Percentiles rank a stretch among this genome's conserved stretches.
These are phyloP conservation scores for Limnanthes douglasii DNA, from an alignment of 345 rosid genomes.

Conservation along the genomic window DNA sequence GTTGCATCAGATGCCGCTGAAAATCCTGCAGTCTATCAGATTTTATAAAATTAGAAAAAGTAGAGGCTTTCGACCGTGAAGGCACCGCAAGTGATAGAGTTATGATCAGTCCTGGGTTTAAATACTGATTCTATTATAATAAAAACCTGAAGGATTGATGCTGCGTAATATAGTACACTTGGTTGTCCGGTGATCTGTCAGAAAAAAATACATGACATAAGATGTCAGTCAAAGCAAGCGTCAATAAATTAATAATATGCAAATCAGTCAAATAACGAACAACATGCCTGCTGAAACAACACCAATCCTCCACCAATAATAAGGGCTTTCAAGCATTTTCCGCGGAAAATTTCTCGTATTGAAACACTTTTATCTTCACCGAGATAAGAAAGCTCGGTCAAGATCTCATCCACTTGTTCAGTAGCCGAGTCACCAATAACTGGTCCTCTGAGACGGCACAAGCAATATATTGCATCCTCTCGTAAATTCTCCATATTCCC, in stretches of 20 bases:
- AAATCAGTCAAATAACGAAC: no score
- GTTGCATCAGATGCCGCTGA: conserved; percentile 97
- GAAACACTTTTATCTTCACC: conserved; percentile 58
- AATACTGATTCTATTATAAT: conserved; percentile 3
- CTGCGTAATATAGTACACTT: conserved; percentile 92
- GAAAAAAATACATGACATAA: conserved; percentile 6
- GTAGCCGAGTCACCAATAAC: conserved; percentile 55
- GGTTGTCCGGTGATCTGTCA: conserved; percentile 97
- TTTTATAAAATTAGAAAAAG: conserved; percentile 5
- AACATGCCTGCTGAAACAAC: conserved; percentile 89
- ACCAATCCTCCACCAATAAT: conserved; percentile 74
- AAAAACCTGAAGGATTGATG: conserved; percentile 70
- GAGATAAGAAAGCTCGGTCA: conserved; percentile 43
- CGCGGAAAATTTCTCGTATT: conserved; percentile 50
- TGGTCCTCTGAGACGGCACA: conserved; percentile 65
- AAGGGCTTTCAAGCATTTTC: conserved; percentile 85
- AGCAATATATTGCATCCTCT: conserved; percentile 46
- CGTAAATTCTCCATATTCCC: conserved; percentile 47
- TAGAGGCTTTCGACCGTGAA: no score
- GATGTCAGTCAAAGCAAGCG: conserved; percentile 3
- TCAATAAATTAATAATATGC: no score
- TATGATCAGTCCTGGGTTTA: no score
- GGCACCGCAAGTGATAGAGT: no score
- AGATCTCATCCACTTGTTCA: conserved; percentile 55
- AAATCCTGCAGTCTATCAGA: conserved; percentile 80